Evolutionary conservation across 371 early-diverging fungal species (phyloP).

Genomic region (Quaeritorhiza haematococci): DNA sequence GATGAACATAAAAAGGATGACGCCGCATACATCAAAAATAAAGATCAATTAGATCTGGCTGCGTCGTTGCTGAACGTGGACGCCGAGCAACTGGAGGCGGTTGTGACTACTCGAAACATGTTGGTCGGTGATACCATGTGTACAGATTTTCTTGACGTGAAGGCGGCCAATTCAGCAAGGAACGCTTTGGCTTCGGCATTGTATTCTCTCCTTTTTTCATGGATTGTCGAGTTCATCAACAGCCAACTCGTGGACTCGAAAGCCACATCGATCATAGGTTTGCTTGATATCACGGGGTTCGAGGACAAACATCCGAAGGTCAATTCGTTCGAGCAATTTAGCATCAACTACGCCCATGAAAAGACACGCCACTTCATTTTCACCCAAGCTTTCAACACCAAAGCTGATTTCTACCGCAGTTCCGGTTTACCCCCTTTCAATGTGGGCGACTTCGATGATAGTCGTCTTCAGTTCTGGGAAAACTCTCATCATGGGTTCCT

Average conservation of each 20-base stretch:
- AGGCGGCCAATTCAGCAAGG: constrained; percentile 68
- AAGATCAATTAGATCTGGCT: constrained; percentile 63
- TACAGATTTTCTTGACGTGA: constrained; percentile 76
- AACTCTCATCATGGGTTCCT: too few relatives aligned
- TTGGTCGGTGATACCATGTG: constrained; percentile 67
- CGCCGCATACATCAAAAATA: constrained; percentile 35
- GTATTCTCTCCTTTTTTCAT: constrained; percentile 69
- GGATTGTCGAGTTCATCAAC: constrained; percentile 89
- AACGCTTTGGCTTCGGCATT: constrained; percentile 76
- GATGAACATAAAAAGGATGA: constrained; percentile 18
- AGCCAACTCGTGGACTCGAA: constrained; percentile 42
- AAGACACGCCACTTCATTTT: constrained; percentile 63
- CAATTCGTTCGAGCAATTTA: constrained; percentile 63
- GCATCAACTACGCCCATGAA: constrained; percentile 71
- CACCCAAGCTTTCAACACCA: constrained; percentile 47
- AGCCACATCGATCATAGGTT: constrained; percentile 30
- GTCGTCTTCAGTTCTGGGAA: too few relatives aligned
- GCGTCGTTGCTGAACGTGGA: constrained; percentile 39
- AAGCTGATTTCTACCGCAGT: too few relatives aligned
- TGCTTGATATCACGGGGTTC: constrained; percentile 7
- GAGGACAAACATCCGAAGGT: constrained; percentile 3
- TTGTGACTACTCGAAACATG: too few relatives aligned
- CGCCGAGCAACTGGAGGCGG: constrained; percentile 34
- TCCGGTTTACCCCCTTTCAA: constrained; percentile 28
- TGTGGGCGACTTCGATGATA: too few relatives aligned